Base-by-base conservation (phyloP, 2,329 filamentous ascomycete species). In the Arthrobotrys musiformis region DNA sequence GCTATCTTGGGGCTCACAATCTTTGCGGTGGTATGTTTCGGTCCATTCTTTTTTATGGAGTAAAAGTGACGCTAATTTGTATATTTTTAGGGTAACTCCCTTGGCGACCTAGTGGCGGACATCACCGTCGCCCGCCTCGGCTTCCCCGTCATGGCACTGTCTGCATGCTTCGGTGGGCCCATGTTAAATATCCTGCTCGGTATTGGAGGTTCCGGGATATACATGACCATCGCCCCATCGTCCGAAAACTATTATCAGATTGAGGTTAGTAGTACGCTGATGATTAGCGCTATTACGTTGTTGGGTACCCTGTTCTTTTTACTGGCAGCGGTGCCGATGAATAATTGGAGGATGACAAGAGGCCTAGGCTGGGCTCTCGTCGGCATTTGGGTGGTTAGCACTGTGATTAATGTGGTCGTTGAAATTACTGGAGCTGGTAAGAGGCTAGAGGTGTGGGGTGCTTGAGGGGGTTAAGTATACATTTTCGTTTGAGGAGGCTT, bases 111-210 rank as follows among this genome's bases (percentile, higher is more conserved):
- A 15, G 93, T 99, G 8, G 94, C 95, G 15, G 92, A 99, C 82
- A 92, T 98, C 66, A 99, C 95, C 0, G 92, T 99, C 40, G 95
- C 95, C 2, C 89, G 93, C 35, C 89, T 99, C 1, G 95, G 95
- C 1, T 97, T 94, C 83, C 95, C 95, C 0, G 93, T 99, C 79
- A 99, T 99, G 95, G 95, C 95, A 0, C 85, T 91, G 44, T 94
- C 92, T 35, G 95, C 95, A 3, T 99, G 95, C 82, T 97, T 99
- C 82, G 95, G 95, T n/a, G 96, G 95, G 0, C 95, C 95, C 0
- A 94, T 99, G 93, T 88, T 99, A 44, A 99, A 99, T 81, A 99
- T 99, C 79, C 85, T 99, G 0, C 88, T 99, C 2, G 95, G 95
- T 0, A 94, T 99, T 63, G 95, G 95, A n/a, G 86, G 98, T 2